Conservation (phyloP, 2,329 filamentous ascomycete species). For the Bipolaris oryzae region DNA sequence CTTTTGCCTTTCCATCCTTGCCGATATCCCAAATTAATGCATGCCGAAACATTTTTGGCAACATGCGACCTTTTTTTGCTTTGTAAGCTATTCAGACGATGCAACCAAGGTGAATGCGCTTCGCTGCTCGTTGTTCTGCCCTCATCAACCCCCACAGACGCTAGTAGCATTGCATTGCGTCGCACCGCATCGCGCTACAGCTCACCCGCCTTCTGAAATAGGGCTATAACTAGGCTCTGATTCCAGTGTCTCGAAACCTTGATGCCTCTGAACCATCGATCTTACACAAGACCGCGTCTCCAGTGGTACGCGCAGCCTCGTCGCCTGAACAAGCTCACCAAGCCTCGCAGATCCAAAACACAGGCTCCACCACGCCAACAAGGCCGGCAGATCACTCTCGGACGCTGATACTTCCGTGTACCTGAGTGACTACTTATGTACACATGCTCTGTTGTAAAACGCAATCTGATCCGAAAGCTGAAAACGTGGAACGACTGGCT, state of each 20-base stretch:
- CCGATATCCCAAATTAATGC: not conserved
- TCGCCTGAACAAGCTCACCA: constrained; percentile 20
- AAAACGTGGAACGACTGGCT: constrained; percentile 18
- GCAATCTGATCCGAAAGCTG: constrained; percentile 11
- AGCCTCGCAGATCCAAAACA: constrained; percentile 7
- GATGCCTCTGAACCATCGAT: not conserved
- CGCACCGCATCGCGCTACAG: not conserved
- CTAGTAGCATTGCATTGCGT: not conserved
- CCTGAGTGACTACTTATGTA: constrained; percentile 2
- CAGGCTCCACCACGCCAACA: not conserved
- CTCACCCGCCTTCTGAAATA: not conserved
- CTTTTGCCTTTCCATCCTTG: constrained; percentile 8
- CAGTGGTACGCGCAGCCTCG: not conserved
- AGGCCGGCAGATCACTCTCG: not conserved
- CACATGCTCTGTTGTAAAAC: constrained; percentile 23
- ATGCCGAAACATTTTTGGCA: not conserved
- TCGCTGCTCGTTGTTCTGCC: not conserved
- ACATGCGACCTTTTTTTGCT: not conserved
- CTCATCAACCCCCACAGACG: not conserved
- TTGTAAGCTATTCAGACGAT: not conserved
- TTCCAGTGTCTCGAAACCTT: not conserved
- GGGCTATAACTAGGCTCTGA: not conserved
- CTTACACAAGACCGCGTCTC: too few relatives aligned
- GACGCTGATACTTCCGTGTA: constrained; percentile 8
- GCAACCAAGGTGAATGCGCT: not conserved